These are phyloP conservation scores for Thalassiosira livingstoniorum DNA, from an alignment of 352 stramenopile species.

Conservation along the genomic window DNA sequence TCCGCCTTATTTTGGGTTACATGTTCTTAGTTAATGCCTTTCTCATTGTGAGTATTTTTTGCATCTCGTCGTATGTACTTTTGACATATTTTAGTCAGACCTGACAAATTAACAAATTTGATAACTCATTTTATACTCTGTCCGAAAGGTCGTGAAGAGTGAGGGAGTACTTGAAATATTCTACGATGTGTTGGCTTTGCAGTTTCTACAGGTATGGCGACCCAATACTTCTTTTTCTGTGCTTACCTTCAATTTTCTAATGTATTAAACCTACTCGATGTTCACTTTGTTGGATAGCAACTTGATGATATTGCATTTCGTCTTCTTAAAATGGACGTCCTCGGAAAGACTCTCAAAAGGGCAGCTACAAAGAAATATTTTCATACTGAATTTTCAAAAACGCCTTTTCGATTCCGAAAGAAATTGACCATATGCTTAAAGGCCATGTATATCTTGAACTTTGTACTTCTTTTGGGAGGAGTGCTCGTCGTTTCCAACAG, in stretches of 20 bases:
- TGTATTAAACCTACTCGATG: too few relatives aligned
- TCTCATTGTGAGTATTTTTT: neutral
- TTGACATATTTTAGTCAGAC: too few relatives aligned
- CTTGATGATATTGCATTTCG: slow-evolving; percentile 37
- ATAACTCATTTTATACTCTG: too few relatives aligned
- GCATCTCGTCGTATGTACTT: too few relatives aligned
- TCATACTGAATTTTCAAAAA: slow-evolving; percentile 16
- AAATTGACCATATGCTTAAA: slow-evolving; percentile 30
- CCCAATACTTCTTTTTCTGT: too few relatives aligned
- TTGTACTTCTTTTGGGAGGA: slow-evolving; percentile 12
- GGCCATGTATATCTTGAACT: slow-evolving; percentile 37
- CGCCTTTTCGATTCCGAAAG: neutral
- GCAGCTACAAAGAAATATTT: slow-evolving; percentile 30
- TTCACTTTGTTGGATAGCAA: too few relatives aligned
- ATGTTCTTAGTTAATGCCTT: slow-evolving; percentile 32
- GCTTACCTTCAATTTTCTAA: too few relatives aligned
- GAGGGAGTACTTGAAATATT: slow-evolving; percentile 29
- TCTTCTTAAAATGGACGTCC: slow-evolving; percentile 13
- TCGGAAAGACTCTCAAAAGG: slow-evolving; percentile 23
- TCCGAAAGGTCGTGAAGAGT: slow-evolving; percentile 10
- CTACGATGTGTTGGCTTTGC: slow-evolving; percentile 24
- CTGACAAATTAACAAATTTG: too few relatives aligned
- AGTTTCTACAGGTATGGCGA: slow-evolving; percentile 38
- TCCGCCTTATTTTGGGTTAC: slow-evolving; percentile 41
- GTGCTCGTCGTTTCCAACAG: slow-evolving; percentile 15